These are phyloP conservation scores for Macrolepiota fuliginosa DNA, from an alignment of 768 basidiomycete species.

Conservation along the genomic window DNA sequence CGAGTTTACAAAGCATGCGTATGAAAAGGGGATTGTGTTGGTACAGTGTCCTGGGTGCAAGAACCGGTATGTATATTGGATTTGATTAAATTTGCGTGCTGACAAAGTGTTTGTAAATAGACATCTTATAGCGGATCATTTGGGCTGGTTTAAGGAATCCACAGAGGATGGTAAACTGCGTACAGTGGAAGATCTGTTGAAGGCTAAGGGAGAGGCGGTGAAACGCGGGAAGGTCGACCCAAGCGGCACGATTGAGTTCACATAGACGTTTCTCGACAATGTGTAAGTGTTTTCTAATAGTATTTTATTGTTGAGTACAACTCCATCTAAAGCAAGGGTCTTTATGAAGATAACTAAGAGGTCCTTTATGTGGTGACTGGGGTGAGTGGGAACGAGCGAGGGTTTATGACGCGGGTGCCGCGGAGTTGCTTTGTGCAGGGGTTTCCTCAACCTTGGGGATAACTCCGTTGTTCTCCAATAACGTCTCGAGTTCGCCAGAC, in stretches of 20 bases:
- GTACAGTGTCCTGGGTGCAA: slow-evolving; percentile 90
- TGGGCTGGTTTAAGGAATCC: slow-evolving; percentile 89
- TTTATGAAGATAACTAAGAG: background rate
- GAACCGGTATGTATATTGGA: slow-evolving; percentile 53
- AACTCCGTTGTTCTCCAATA: slow-evolving; percentile 70
- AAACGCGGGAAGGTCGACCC: slow-evolving; percentile 45
- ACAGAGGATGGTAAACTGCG: slow-evolving; percentile 69
- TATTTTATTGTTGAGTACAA: background rate
- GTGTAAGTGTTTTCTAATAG: background rate
- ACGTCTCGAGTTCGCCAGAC: slow-evolving; percentile 85
- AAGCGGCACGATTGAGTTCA: slow-evolving; percentile 56
- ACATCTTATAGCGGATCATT: slow-evolving; percentile 85
- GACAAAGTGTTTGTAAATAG: slow-evolving; percentile 30
- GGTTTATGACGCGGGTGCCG: background rate
- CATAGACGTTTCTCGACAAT: slow-evolving; percentile 18
- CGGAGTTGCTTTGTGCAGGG: slow-evolving; percentile 7
- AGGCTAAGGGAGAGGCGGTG: slow-evolving; percentile 76
- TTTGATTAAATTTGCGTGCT: background rate
- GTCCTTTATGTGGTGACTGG: background rate
- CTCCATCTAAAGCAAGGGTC: background rate
- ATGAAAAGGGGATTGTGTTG: slow-evolving; percentile 86
- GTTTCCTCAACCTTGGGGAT: slow-evolving; percentile 49
- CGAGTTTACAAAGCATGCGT: slow-evolving; percentile 80
- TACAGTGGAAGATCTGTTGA: slow-evolving; percentile 83
- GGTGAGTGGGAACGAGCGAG: background rate